Percentiles rank a stretch among this genome's conserved stretches.
Conservation (phyloP, 495 filamentous ascomycete species). For the Neurospora tetraspora region DNA sequence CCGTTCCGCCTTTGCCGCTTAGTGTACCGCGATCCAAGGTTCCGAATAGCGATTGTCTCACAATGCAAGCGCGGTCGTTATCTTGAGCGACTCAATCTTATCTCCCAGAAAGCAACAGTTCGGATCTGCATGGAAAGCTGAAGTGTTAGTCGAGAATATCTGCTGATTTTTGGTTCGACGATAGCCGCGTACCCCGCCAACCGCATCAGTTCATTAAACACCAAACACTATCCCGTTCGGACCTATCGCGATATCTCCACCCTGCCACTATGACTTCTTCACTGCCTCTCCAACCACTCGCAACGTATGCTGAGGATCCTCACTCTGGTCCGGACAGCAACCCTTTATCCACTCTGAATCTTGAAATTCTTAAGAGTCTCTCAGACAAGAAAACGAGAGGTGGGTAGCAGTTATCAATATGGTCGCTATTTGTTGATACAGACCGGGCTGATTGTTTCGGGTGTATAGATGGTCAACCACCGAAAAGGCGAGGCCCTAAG, state of each 20-base stretch:
- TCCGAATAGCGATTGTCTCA: not conserved
- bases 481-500: conserved; percentile 88
- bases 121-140: not conserved
- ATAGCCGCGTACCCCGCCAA: conserved; percentile 29
- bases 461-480: conserved; percentile 63
- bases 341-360: conserved; percentile 41
- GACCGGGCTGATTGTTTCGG: conserved; percentile 2
- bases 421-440: conserved; percentile 1
- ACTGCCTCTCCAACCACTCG: conserved; percentile 24
- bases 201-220: not conserved
- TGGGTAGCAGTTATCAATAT: conserved; percentile 27
- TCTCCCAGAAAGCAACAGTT: not conserved
- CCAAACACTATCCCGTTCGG: not conserved
- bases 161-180: conserved; percentile 20
- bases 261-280: conserved; percentile 33
- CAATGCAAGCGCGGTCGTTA: not conserved
- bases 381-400: conserved; percentile 53
- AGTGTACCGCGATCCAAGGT: not conserved
- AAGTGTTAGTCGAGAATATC: conserved; percentile 3
- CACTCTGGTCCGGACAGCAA: conserved; percentile 32
- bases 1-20: not conserved
- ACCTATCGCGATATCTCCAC: conserved; percentile 3
- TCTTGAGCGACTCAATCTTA: not conserved
- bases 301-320: conserved; percentile 21
- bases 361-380: conserved; percentile 48